phyloP scores from a whole-genome alignment of 495 filamentous ascomycete species.

The Arthonia radiata region DNA sequence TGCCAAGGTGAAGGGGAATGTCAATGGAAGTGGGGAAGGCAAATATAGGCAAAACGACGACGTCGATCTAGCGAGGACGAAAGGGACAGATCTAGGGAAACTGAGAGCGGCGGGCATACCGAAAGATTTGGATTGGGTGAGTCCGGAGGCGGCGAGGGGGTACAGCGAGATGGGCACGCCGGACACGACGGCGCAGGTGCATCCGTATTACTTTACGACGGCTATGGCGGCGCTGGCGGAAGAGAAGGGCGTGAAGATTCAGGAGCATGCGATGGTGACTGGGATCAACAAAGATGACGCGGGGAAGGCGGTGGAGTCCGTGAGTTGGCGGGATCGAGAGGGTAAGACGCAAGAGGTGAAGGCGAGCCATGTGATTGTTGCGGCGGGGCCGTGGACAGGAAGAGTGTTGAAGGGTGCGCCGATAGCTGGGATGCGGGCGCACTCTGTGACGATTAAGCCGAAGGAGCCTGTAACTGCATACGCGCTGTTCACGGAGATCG shows the following conservation, averaged over 20 bases:
- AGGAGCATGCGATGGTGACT: constrained; percentile 33
- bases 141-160: constrained; percentile 31
- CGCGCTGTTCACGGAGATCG: constrained; percentile 76
- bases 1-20: constrained; percentile 6
- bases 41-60: constrained; percentile 5
- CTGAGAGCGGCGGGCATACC: constrained; percentile 41
- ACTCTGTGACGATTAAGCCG: constrained; percentile 67
- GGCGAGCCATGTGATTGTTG: constrained; percentile 60
- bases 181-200: constrained; percentile 71
- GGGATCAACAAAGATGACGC: constrained; percentile 29
- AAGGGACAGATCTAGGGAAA: constrained; percentile 16
- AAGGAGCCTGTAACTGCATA: constrained; percentile 56
- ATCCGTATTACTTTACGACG: constrained; percentile 80
- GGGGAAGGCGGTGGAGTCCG: constrained; percentile 25
- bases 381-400: constrained; percentile 79
- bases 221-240: constrained; percentile 59
- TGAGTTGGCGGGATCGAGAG: constrained; percentile 51
- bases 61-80: constrained; percentile 3
- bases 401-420: constrained; percentile 47
- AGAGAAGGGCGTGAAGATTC: constrained; percentile 47
- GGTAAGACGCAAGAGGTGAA: constrained; percentile 30
- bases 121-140: constrained; percentile 68
- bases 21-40: constrained; percentile 11
- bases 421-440: constrained; percentile 60
- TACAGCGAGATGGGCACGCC: constrained; percentile 73